These are phyloP conservation scores for Beauveria sp. DNA, from an alignment of 2,329 filamentous ascomycete genomes.

Conservation along the genomic window DNA sequence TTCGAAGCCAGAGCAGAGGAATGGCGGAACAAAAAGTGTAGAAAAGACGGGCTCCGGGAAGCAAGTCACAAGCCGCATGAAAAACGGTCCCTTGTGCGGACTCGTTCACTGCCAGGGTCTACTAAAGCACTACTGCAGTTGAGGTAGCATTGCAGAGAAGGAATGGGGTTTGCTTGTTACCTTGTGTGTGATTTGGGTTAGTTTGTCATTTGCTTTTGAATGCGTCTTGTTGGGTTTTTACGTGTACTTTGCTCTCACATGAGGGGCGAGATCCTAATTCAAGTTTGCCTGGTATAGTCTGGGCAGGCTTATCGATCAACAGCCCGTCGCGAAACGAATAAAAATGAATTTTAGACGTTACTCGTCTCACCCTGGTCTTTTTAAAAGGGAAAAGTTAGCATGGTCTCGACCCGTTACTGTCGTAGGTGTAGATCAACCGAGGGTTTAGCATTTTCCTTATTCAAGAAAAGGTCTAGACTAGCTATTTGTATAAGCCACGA, in stretches of 20 bases:
- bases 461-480: too few species aligned
- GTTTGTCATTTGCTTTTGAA: background rate
- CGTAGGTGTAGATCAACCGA: background rate
- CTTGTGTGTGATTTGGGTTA: background rate
- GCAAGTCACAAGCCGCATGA: background rate
- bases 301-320: background rate
- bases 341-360: background rate
- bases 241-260: background rate
- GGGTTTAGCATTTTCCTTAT: too few species aligned
- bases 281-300: background rate
- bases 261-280: background rate
- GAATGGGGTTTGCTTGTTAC: background rate
- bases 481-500: too few species aligned
- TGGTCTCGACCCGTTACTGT: background rate
- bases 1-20: constrained; percentile 19
- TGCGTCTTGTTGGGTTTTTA: background rate
- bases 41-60: background rate
- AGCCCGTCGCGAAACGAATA: background rate
- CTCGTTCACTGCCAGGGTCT: background rate
- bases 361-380: background rate
- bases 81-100: background rate
- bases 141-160: background rate
- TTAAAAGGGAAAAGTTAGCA: background rate
- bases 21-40: constrained; percentile 10
- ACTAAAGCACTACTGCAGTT: background rate